Conservation (phyloP, 371 early-diverging fungal genomes). For the Cladochytrium tenue region DNA sequence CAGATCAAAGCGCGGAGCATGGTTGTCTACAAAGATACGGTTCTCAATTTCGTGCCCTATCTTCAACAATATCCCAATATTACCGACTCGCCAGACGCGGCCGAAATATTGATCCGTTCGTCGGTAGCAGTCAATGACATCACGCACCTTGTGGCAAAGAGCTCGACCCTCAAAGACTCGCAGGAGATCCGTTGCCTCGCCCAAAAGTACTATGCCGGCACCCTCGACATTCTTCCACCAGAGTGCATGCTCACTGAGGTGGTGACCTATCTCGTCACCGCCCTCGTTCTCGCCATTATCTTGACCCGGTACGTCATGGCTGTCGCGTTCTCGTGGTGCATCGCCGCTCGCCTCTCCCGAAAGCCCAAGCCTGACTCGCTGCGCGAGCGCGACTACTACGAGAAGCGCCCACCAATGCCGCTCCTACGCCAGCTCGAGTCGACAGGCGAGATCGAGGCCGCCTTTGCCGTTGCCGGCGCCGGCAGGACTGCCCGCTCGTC, state of each 20-base stretch:
- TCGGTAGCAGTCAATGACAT: conserved; percentile 14
- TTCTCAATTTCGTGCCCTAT: conserved; percentile 18
- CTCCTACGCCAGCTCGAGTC: neutral
- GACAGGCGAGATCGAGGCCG: too few relatives aligned
- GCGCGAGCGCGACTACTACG: conserved; percentile 9
- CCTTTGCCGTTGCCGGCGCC: neutral
- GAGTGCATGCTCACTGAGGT: conserved; percentile 33
- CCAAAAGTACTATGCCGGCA: conserved; percentile 12
- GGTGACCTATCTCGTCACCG: conserved; percentile 33
- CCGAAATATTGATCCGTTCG: conserved; percentile 17
- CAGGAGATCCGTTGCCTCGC: conserved; percentile 8
- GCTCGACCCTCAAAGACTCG: conserved; percentile 1
- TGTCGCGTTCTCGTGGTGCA: conserved; percentile 50
- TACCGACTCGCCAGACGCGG: conserved; percentile 4
- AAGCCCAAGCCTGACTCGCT: conserved; percentile 3
- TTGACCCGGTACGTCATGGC: conserved; percentile 53
- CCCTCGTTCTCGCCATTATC: conserved; percentile 46
- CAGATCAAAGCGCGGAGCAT: conserved; percentile 13
- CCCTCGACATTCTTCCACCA: neutral
- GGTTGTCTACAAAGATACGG: conserved; percentile 7
- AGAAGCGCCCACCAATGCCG: conserved; percentile 2
- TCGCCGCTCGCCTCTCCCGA: conserved; percentile 26
- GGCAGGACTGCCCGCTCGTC: neutral
- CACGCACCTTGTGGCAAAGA: conserved; percentile 5
- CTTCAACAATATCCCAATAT: conserved; percentile 9